Percentiles rank a stretch among this genome's conserved stretches.
phyloP scores from a whole-genome alignment of 176 grass and related monocot species.

The Musa beccarii region DNA sequence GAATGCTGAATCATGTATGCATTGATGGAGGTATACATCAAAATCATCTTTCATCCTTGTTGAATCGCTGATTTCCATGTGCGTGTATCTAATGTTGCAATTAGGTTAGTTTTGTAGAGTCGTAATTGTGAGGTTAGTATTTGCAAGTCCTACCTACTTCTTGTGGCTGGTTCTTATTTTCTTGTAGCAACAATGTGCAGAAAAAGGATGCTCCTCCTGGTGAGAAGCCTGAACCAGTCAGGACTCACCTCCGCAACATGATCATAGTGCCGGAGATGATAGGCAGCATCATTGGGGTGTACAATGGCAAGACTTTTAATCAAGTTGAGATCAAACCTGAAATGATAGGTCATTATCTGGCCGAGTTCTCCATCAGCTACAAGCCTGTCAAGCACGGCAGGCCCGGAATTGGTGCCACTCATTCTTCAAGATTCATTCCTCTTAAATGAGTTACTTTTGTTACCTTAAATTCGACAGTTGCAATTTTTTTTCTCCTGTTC shows the following conservation, averaged over 20 bases:
- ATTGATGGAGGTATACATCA: too few relatives aligned
- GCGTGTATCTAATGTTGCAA: too few relatives aligned
- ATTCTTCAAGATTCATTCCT: slow-evolving; percentile 52
- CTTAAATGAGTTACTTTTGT: slow-evolving; percentile 21
- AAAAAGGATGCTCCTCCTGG: slow-evolving; percentile 49
- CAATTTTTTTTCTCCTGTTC: not conserved
- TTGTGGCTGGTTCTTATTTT: not conserved
- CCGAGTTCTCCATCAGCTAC: slow-evolving; percentile 44
- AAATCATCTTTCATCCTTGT: too few relatives aligned
- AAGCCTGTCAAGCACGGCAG: slow-evolving; percentile 52
- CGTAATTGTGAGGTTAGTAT: not conserved
- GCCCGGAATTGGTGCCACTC: slow-evolving; percentile 53
- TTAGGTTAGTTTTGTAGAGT: too few relatives aligned
- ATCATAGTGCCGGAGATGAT: slow-evolving; percentile 60
- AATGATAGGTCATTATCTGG: slow-evolving; percentile 62
- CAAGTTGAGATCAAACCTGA: slow-evolving; percentile 61
- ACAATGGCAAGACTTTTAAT: slow-evolving; percentile 53
- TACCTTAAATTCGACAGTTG: not conserved
- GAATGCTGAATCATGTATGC: too few relatives aligned
- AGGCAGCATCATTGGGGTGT: slow-evolving; percentile 34
- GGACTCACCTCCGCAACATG: slow-evolving; percentile 46
- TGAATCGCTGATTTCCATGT: too few relatives aligned
- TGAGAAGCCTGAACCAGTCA: slow-evolving; percentile 51
- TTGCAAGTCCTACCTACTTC: not conserved
- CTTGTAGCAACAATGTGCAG: slow-evolving; percentile 3